These are phyloP conservation scores for Chrysoporthe puriensis DNA, from an alignment of 2,329 filamentous ascomycete species.

Conservation along the genomic window DNA sequence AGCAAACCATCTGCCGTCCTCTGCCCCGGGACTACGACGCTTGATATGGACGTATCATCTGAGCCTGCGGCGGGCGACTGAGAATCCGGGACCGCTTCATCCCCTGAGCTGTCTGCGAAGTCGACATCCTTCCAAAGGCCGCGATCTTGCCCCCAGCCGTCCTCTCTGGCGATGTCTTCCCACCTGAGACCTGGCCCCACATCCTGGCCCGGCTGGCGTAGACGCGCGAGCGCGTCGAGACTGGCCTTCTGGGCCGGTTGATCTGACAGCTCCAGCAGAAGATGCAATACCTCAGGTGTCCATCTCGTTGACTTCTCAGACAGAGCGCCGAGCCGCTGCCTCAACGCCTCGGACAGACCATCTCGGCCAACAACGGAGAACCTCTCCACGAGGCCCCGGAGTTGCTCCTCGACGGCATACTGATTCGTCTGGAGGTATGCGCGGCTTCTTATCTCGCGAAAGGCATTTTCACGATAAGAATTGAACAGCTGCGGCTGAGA, in stretches of 20 bases:
- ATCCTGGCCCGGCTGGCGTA: constrained; percentile 51
- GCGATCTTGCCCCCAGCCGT: constrained; percentile 70
- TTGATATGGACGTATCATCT: constrained; percentile 37
- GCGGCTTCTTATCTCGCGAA: constrained; percentile 57
- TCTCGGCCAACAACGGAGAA: constrained; percentile 82
- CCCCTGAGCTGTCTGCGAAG: constrained; percentile 69
- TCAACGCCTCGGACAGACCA: constrained; percentile 72
- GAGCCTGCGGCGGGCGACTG: constrained; percentile 38
- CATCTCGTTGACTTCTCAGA: constrained; percentile 56
- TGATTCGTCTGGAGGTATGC: constrained; percentile 71
- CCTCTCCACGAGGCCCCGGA: constrained; percentile 81
- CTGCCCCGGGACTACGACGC: constrained; percentile 34
- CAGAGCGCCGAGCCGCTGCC: constrained; percentile 39
- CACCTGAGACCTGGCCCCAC: constrained; percentile 64
- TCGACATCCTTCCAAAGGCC: constrained; percentile 73
- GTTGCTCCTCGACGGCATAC: constrained; percentile 68
- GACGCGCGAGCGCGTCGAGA: constrained; percentile 63
- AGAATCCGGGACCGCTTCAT: constrained; percentile 50
- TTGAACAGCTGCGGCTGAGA: constrained; percentile 44
- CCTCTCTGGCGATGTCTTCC: constrained; percentile 77
- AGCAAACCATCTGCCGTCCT: constrained; percentile 38
- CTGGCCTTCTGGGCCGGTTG: constrained; percentile 73
- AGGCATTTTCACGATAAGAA: constrained; percentile 50
- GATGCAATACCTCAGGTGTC: constrained; percentile 77
- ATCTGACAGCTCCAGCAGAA: constrained; percentile 82